phyloP scores from a whole-genome alignment of 169 alveolate genomes.

The Babesia ovata region DNA sequence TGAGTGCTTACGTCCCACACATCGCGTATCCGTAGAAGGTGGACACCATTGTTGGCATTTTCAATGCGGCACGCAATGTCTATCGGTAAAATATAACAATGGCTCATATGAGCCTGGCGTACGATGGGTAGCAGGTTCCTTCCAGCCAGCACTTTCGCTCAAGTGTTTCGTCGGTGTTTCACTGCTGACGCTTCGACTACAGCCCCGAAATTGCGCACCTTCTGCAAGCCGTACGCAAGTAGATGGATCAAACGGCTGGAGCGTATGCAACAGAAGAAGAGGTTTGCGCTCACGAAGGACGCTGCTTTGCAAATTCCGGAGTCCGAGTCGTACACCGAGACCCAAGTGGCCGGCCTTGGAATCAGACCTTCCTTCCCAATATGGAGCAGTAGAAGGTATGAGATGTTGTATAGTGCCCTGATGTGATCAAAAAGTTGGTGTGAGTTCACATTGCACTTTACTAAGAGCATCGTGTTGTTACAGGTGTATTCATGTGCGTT shows the following conservation, averaged over 20 bases:
- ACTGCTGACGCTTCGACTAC: background rate
- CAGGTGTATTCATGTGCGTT: background rate
- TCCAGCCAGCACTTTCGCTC: conserved; percentile 26
- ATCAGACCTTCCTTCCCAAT: conserved; percentile 39
- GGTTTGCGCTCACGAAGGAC: conserved; percentile 12
- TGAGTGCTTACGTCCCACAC: background rate
- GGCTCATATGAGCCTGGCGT: too few species aligned
- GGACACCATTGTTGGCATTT: background rate
- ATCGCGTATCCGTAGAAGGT: background rate
- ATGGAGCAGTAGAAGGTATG: conserved; percentile 68
- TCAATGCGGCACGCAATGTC: background rate
- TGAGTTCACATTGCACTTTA: too few species aligned
- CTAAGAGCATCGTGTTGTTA: background rate
- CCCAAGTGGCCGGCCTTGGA: conserved; percentile 26
- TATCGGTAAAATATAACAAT: too few species aligned
- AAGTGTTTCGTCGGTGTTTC: conserved; percentile 15
- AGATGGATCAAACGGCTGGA: conserved; percentile 67
- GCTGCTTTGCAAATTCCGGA: conserved; percentile 58
- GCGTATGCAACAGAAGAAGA: conserved; percentile 53
- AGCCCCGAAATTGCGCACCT: conserved; percentile 16
- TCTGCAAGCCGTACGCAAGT: conserved; percentile 54
- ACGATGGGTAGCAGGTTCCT: conserved; percentile 21
- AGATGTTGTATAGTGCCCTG: background rate
- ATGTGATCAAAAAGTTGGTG: background rate
- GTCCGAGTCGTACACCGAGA: conserved; percentile 48